Evolutionary conservation across 202 grass and related monocot genomes (phyloP), one percentile per base, ranked within the genome.

Genomic region (Eragrostis tef): DNA sequence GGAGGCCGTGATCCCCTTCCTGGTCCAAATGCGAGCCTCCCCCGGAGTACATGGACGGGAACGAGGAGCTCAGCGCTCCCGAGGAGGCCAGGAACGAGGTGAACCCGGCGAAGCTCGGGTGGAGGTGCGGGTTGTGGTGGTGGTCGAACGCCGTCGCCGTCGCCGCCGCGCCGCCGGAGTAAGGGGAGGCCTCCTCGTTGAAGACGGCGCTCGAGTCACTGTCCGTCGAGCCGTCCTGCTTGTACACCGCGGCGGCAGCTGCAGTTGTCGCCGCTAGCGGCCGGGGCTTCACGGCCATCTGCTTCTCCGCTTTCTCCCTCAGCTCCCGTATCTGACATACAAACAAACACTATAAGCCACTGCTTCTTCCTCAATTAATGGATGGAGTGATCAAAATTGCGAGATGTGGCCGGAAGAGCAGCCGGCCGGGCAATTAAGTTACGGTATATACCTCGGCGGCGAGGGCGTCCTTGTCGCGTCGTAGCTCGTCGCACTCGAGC

Each of bases 201-300:
- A 97, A 89, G 75, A 93, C 94, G 9, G 74, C 82, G 79, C 94
- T 97, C 2, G 94, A 97, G 79, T 97, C 94, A 54, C 88, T 97
- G 79, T 97, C 94, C 3, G 85, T 88, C 10, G 88, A 80, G 2
- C 93, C 86, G 63, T 93, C 90, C 67, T 66, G 75, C 57, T 56
- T 76, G 45, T 85, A 75, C 0, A 75, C 27, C 1, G 80, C 41
- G 8, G 85, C 80, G 0, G 68, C 68, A 0, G 71, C 72, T 0
- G 47, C 59, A 17, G 47, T 67, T 17, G 79, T 67, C 10, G 63
- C 41, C 63, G 67, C 45, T 14, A 82, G 74, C 42, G 60, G 64
- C 59, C 47, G 11, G 51, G 79, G 66, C 60, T 86, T 93, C 69
- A 80, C 79, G 2, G 77, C 61, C 74, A 82, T 74, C 73, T 87